Conservation (phyloP, 345 rosid species). For the Aegle marmelos region DNA sequence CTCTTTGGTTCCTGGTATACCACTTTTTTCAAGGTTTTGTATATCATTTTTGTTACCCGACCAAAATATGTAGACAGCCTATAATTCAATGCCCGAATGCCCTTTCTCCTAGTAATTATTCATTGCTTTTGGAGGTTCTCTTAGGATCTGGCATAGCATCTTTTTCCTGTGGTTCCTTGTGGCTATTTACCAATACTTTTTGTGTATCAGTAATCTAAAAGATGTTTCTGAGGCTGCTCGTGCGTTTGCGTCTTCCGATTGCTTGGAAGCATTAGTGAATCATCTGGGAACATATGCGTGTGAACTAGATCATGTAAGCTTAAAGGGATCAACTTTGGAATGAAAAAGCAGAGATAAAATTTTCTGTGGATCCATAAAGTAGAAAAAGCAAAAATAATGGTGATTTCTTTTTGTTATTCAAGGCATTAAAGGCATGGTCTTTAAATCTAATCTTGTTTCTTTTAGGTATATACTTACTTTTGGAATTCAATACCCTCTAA, state of each 20-base stretch:
- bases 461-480: conserved; percentile 18
- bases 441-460: conserved; percentile 13
- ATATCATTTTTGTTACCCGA: conserved; percentile 22
- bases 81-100: not conserved
- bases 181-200: not conserved
- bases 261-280: not conserved
- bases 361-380: conserved; percentile 10
- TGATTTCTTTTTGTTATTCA: conserved; percentile 17
- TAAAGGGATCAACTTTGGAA: conserved; percentile 5
- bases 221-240: not conserved
- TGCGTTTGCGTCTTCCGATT: not conserved
- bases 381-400: not conserved
- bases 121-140: conserved; percentile 1
- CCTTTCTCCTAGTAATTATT: not conserved
- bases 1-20: not conserved
- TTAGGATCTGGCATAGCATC: not conserved
- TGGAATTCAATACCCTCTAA: not conserved
- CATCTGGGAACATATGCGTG: not conserved
- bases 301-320: not conserved
- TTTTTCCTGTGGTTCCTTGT: not conserved
- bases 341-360: not conserved
- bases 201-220: not conserved
- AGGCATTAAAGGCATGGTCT: conserved; percentile 5
- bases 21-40: conserved; percentile 1
- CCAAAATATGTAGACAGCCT: not conserved